These are phyloP conservation scores for Breviolum minutum DNA, from an alignment of 73 alveolate species.

Conservation along the genomic window DNA sequence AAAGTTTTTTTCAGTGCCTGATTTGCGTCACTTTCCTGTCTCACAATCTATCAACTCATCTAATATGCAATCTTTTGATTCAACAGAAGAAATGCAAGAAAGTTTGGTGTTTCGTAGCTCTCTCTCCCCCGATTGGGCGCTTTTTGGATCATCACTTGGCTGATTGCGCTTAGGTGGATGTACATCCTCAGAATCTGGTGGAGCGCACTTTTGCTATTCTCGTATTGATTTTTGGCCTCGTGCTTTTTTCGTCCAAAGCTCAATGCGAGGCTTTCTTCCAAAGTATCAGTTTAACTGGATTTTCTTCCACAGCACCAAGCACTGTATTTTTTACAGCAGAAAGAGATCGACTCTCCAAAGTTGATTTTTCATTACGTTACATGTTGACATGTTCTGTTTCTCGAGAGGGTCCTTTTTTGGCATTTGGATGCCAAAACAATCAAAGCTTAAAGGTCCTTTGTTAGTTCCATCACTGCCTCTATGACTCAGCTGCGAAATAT, in stretches of 20 bases:
- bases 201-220: constrained; percentile 91
- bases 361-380: too few relatives aligned
- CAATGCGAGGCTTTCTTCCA: neutral
- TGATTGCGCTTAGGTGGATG: constrained; percentile 39
- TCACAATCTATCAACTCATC: neutral
- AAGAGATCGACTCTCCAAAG: too few relatives aligned
- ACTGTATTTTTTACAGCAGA: too few relatives aligned
- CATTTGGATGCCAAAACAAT: neutral
- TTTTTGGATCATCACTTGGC: neutral
- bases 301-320: neutral
- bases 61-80: neutral
- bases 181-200: constrained; percentile 93
- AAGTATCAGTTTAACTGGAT: neutral
- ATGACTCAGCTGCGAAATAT: constrained; percentile 91
- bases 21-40: neutral
- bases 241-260: constrained; percentile 55
- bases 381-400: too few relatives aligned
- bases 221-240: constrained; percentile 82
- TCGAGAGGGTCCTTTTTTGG: neutral
- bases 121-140: neutral
- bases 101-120: neutral
- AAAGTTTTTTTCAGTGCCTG: neutral
- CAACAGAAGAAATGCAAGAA: neutral
- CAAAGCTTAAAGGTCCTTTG: constrained; percentile 47
- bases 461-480: constrained; percentile 84